These are phyloP conservation scores for Glycine tomentella DNA, from an alignment of 306 rosid genomes.

Conservation along the genomic window DNA sequence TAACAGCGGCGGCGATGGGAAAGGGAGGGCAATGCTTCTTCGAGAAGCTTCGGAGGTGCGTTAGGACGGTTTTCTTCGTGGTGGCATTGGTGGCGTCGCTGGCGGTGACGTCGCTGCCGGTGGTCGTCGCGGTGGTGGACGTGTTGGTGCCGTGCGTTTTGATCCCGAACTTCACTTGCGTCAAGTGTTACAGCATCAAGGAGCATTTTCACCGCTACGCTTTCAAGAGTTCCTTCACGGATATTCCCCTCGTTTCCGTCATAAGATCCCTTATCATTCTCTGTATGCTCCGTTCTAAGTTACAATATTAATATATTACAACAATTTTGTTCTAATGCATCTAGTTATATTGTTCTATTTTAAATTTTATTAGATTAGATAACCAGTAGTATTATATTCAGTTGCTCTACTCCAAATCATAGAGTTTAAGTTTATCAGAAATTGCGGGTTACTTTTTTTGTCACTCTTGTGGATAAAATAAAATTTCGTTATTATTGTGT, in stretches of 20 bases:
- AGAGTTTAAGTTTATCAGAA: not conserved
- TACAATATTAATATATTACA: not conserved
- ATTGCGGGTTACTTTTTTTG: conserved; percentile 1
- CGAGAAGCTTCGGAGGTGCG: conserved; percentile 74
- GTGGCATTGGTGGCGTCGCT: conserved; percentile 84
- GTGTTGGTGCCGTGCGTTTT: conserved; percentile 74
- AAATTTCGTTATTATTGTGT: not conserved
- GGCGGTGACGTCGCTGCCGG: conserved; percentile 83
- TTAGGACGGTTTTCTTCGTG: conserved; percentile 84
- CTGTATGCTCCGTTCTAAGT: conserved; percentile 57
- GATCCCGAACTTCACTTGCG: conserved; percentile 83
- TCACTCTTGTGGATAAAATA: not conserved
- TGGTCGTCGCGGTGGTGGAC: conserved; percentile 80
- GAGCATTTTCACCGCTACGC: conserved; percentile 80
- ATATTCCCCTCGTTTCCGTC: conserved; percentile 90
- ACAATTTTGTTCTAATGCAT: not conserved
- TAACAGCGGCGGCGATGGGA: conserved; percentile 63
- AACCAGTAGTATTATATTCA: not conserved
- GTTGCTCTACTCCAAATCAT: no score
- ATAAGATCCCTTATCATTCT: conserved; percentile 81
- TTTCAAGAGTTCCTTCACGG: conserved; percentile 89
- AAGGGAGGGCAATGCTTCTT: conserved; percentile 71
- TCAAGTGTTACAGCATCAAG: conserved; percentile 70
- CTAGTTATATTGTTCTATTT: not conserved
- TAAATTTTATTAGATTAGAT: not conserved